Percentiles rank a stretch among this genome's conserved stretches.
Evolutionary conservation across 164 flowering plant species (phyloP).

Genomic region (Protea cynaroides): DNA sequence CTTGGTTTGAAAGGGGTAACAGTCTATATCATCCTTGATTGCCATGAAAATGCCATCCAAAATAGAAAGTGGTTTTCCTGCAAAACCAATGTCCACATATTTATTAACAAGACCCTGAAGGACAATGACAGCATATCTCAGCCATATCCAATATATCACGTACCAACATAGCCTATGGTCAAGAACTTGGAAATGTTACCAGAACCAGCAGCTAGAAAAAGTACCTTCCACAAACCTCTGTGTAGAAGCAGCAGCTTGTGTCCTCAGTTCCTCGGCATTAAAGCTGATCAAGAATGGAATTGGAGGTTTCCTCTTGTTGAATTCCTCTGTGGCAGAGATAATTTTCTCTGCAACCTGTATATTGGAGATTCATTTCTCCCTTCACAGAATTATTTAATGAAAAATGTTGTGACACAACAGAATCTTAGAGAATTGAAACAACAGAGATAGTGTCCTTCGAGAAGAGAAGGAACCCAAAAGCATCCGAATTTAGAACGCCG

Average conservation of each 20-base stretch:
- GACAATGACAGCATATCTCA: background rate
- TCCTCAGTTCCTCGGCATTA: constrained; percentile 64
- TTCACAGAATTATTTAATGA: constrained; percentile 8
- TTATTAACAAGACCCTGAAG: background rate
- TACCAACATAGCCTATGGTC: no score
- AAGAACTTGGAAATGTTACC: no score
- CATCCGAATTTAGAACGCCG: no score
- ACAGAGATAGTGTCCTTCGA: no score
- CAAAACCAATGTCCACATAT: constrained; percentile 15
- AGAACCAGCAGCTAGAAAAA: background rate
- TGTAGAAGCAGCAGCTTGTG: constrained; percentile 92
- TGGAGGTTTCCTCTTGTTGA: constrained; percentile 48
- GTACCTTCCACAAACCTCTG: constrained; percentile 86
- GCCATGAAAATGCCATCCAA: constrained; percentile 91
- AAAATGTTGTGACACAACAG: background rate
- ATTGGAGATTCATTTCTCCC: constrained; percentile 11
- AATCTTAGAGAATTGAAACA: no score
- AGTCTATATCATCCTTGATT: constrained; percentile 95
- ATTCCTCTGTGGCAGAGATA: constrained; percentile 62
- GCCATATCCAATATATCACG: background rate
- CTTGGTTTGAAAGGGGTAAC: constrained; percentile 66
- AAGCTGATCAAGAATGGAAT: constrained; percentile 62
- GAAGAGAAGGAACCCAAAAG: no score
- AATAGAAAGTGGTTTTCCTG: constrained; percentile 76
- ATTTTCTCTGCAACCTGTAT: constrained; percentile 77